These are phyloP conservation scores for Stagonosporopsis tanaceti DNA, from an alignment of 2,329 filamentous ascomycete genomes.

Conservation along the genomic window DNA sequence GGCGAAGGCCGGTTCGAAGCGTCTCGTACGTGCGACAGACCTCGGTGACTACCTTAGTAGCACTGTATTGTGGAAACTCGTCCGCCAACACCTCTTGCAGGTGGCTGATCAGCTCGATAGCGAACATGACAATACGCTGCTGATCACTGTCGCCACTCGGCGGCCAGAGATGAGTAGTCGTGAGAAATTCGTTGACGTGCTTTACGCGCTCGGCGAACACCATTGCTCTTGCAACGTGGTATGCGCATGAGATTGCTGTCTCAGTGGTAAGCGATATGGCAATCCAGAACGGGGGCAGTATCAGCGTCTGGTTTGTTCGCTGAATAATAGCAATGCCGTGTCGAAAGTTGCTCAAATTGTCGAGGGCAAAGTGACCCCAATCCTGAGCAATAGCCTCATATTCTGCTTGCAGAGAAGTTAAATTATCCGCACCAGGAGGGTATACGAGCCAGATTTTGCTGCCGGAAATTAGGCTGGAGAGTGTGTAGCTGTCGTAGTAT, in stretches of 20 bases:
- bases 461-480: constrained; percentile 20
- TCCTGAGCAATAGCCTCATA: background rate
- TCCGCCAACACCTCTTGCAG: constrained; percentile 7
- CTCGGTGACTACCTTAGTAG: background rate
- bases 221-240: constrained; percentile 12
- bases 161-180: constrained; percentile 5
- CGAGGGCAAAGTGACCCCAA: background rate
- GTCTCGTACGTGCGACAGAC: constrained; percentile 11
- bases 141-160: background rate
- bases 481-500: constrained; percentile 15
- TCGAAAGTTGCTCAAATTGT: background rate
- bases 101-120: constrained; percentile 7
- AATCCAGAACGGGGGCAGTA: constrained; percentile 23
- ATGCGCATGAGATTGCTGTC: constrained; percentile 16
- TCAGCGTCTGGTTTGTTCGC: constrained; percentile 14
- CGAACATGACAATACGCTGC: constrained; percentile 2
- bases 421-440: constrained; percentile 8
- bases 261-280: constrained; percentile 7
- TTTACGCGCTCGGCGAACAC: constrained; percentile 13
- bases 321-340: constrained; percentile 27
- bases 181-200: constrained; percentile 3
- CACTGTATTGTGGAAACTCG: constrained; percentile 9
- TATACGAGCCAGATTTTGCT: constrained; percentile 22
- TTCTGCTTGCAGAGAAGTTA: constrained; percentile 4
- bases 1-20: background rate